Evolutionary conservation across 257 asterid species (phyloP), one percentile per base, ranked within the genome.

Genomic region (Linaria vulgaris): DNA sequence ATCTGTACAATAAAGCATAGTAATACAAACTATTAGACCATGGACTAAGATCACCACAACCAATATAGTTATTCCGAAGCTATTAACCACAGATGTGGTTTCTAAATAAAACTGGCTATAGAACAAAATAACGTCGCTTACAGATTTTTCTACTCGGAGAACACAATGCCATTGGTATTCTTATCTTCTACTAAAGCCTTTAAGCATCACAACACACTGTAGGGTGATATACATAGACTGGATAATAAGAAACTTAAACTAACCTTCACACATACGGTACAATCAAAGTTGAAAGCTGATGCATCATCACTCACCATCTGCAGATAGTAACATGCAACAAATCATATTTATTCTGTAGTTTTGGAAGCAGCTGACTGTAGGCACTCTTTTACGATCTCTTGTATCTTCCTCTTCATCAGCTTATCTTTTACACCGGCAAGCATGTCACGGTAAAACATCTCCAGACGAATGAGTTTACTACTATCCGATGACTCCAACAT

Each of bases 401-500:
- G 79, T 59, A 88, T 82, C 80, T 84, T 74, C 72, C 70, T 86
- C 83, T 80, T 85, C 88, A 91, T 69, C 72, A 86, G 61, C 79
- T 83, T 91, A 55, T 91, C 95, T 63, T 86, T 86, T 13, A 88
- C 95, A 61, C 95, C 90, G 1, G 83, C 82, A 65, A 83, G 85
- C 95, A 91, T 85, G 64, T 81, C 79, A 0, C 80, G 74, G 43
- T 91, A 88, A 64, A 88, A 91, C 83, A 76, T 83, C 76, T 88
- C 95, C 58, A 91, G 51, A 30, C 83, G 83, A 3, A 54, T 56
- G 19, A 91, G 95, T 63, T 77, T 87, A 16, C 82, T 71, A 8
- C 66, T 83, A 73, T 88, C 96, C 14, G 76, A 82, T 16, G 90
- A 59, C 64, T 91, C 98, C 79, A 91, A 67, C 95, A 91, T 83